Evolutionary conservation across 345 rosid genomes (phyloP).

Genomic region (Moringa oleifera): DNA sequence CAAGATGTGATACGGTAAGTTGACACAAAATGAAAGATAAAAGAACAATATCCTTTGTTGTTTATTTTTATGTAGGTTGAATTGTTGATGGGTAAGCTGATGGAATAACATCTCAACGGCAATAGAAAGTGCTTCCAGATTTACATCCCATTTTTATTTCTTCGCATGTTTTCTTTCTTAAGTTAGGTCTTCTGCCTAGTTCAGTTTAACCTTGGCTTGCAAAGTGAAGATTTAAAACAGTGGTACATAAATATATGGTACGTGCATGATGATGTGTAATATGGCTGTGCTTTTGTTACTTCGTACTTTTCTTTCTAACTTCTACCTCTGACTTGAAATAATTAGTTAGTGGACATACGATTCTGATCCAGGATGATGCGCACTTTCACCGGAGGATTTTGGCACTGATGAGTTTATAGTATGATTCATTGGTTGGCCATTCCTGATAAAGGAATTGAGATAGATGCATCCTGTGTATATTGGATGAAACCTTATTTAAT

Average conservation of each 20-base stretch:
- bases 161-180: too few relatives aligned
- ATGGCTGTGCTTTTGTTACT: too few relatives aligned
- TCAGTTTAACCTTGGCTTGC: neutral
- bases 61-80: too few relatives aligned
- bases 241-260: too few relatives aligned
- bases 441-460: neutral
- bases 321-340: too few relatives aligned
- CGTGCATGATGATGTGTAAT: too few relatives aligned
- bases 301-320: too few relatives aligned
- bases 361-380: too few relatives aligned
- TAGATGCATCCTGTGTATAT: neutral
- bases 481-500: neutral
- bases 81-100: neutral
- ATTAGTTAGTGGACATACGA: too few relatives aligned
- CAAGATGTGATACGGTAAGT: constrained; percentile 42
- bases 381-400: too few relatives aligned
- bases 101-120: neutral
- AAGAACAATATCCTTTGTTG: too few relatives aligned
- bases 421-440: neutral
- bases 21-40: neutral
- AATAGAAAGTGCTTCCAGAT: neutral
- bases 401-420: neutral
- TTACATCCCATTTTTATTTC: too few relatives aligned
- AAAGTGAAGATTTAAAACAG: neutral
- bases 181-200: neutral